Base-by-base conservation (phyloP, 305 asterid species). In the Fraxinus dipetala region DNA sequence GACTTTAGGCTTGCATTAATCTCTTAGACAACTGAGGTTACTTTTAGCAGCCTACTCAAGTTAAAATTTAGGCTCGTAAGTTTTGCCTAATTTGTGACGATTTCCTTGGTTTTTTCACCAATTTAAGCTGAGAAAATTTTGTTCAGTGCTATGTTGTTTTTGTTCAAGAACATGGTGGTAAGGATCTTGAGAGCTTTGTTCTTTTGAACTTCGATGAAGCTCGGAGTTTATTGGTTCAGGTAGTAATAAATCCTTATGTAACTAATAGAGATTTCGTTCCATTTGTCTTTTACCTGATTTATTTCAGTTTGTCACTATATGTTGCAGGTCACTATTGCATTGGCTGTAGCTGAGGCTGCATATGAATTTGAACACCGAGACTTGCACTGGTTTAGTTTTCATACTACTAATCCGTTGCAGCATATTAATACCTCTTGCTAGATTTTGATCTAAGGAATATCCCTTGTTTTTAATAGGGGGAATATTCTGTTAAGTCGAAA, bases 311-410 rank as follows among this genome's bases (percentile, higher is more conserved):
- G 80, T 72, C 79, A 69, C 51, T 74, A 78, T 80, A 75, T 75
- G 26, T 78, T 88, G 69, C 69, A 59, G 69, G 69, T 59, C 69
- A 59, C 69, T 59, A 18, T 59, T 59, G 99, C 90, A 73, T 85
- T 96, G 91, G 99, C 97, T 40, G 95, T 96, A 81, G 97, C 98
- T 78, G 99, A 96, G 86, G 92, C 95, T 38, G 98, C 97, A 73
- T 94, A 89, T 80, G 98, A 59, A 59, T 59, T 59, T 59, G 69
- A 59, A 59, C 69, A 94, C 80, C 90, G 98, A 38, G 99, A 96
- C 84, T 86, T 96, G 87, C 99, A 96, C 89, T 96, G 98, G 99
- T 96, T 81, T 85, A 63, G 81, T 89, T 84, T 48, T 75, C 81
- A 79, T 88, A 35, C 78, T 61, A 77, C 51, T 83, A 7, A 54